phyloP scores from a whole-genome alignment of 495 filamentous ascomycete genomes.

The Daldinia decipiens region DNA sequence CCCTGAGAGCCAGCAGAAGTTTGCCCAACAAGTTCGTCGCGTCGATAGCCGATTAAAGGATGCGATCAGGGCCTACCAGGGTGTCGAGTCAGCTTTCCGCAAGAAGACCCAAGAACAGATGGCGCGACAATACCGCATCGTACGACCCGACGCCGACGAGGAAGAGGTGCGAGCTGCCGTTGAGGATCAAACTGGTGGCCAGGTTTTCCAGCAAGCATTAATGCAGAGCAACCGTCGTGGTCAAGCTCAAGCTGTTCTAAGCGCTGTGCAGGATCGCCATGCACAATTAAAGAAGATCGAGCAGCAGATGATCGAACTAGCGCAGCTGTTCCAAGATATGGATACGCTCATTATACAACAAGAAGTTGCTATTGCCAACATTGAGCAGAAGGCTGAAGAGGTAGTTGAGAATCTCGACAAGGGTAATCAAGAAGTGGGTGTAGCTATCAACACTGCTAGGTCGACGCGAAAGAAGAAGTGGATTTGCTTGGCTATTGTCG shows the following conservation, averaged over 20 bases:
- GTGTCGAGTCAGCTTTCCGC: slow-evolving; percentile 77
- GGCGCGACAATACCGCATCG: slow-evolving; percentile 88
- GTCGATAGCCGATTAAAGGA: slow-evolving; percentile 80
- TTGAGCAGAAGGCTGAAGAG: slow-evolving; percentile 84
- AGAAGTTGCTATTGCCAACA: slow-evolving; percentile 76
- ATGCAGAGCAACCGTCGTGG: slow-evolving; percentile 77
- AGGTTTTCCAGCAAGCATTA: slow-evolving; percentile 85
- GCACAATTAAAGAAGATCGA: slow-evolving; percentile 92
- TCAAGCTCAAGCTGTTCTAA: slow-evolving; percentile 79
- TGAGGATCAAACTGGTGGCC: slow-evolving; percentile 71
- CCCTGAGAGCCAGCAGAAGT: slow-evolving; percentile 75
- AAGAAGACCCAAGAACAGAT: slow-evolving; percentile 82
- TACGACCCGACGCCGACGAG: slow-evolving; percentile 83
- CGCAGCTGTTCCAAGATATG: slow-evolving; percentile 85
- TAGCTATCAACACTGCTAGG: slow-evolving; percentile 81
- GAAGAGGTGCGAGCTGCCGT: slow-evolving; percentile 81
- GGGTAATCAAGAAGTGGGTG: slow-evolving; percentile 80
- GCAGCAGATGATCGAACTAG: slow-evolving; percentile 83
- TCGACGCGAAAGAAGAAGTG: slow-evolving; percentile 94
- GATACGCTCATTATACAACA: slow-evolving; percentile 84
- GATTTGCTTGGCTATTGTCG: slow-evolving; percentile 85
- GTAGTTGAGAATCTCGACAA: slow-evolving; percentile 79
- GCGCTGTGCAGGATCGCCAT: slow-evolving; percentile 83
- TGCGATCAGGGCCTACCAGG: slow-evolving; percentile 82
- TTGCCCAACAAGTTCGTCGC: slow-evolving; percentile 79